Conservation (phyloP, 2,329 filamentous ascomycete species). For the Hypoxylon sp. region DNA sequence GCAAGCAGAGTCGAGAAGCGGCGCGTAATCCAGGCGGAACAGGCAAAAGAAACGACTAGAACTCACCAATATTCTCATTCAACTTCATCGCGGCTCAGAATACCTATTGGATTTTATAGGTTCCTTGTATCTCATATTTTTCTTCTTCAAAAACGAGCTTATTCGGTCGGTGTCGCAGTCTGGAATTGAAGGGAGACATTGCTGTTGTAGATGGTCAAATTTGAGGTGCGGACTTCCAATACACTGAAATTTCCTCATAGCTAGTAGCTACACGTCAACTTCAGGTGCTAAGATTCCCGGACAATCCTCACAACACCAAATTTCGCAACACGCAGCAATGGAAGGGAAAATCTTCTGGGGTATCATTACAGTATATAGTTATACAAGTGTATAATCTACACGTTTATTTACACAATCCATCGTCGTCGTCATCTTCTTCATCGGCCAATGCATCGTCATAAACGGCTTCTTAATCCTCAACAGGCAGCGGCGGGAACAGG, state of each 20-base stretch:
- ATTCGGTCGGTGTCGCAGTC: neutral
- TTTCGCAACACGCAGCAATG: neutral
- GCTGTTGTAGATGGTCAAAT: neutral
- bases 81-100: slow-evolving; percentile 55
- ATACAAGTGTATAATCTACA: neutral
- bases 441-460: too few relatives aligned
- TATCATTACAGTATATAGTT: slow-evolving; percentile 7
- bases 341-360: slow-evolving; percentile 2
- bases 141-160: neutral
- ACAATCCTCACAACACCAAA: neutral
- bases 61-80: slow-evolving; percentile 60
- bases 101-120: neutral
- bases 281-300: neutral
- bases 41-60: neutral
- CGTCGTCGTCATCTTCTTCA: neutral
- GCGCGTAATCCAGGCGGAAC: neutral
- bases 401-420: neutral
- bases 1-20: neutral
- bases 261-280: neutral
- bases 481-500: slow-evolving; percentile 66
- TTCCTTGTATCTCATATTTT: slow-evolving; percentile 1
- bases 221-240: slow-evolving; percentile 2
- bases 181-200: slow-evolving; percentile 7
- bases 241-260: neutral
- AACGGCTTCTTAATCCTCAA: slow-evolving; percentile 58